Base-by-base conservation (phyloP, 768 basidiomycete species). In the Boletus tylopilopsis region DNA sequence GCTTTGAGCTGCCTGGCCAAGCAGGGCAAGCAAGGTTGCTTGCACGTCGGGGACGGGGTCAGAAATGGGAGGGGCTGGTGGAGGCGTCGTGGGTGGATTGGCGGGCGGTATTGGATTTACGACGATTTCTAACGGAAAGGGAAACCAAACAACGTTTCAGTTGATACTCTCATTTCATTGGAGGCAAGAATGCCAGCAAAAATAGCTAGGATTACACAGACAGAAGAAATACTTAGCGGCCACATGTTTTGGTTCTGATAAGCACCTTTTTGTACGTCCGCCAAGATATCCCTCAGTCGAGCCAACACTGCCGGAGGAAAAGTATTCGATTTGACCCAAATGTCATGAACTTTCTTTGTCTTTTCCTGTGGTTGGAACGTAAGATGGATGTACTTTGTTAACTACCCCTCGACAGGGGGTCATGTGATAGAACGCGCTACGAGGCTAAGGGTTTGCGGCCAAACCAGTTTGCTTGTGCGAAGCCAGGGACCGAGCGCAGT, bases 311-410 rank as follows among this genome's bases (percentile, higher is more conserved):
- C 66, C 61, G 83, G 66, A 50, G 93, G 86, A 73, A 99, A 99
- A 42, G 95, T 95, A 70, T 77, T 81, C 50, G 84, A 81, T 70
- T 94, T 95, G 62, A 78, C 79, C 95, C 95, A 99, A 63, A 99
- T 97, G 73, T 97, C 96, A 70, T 95, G 82, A 63, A 99, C 84
- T 71, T 98, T 98, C 77, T 87, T 87, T 39, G 90, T 80, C 74
- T 99, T 99, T 76, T 96, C 95, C 94, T 97, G 76, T 70, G 66
- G 51, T 64, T 53, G 55, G 53, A 71, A 62, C 56, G 63, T 68
- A 67, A 69, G 60, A 64, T 64, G 47, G 48, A 54, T 54, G 57
- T 59, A 55, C 55, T 50, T 58, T 54, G 76, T 81, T 70, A 51
- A 80, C 75, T 71, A 69, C 62, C 64, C 61, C 63, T 65, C 60